Base-by-base conservation (phyloP, 2,329 filamentous ascomycete genomes). In the Fusarium tjaetaba region DNA sequence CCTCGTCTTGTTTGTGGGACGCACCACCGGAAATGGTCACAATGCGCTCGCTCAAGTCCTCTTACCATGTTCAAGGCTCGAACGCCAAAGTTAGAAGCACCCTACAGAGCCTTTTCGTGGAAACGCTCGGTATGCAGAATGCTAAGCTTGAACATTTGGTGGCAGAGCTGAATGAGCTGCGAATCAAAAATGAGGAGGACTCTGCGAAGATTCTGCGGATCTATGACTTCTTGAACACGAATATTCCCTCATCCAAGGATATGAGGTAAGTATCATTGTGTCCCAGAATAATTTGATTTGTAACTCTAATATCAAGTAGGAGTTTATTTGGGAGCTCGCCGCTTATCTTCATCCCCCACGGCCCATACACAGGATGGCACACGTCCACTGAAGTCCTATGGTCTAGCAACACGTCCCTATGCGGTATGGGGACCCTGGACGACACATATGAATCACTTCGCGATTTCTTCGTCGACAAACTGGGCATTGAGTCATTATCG, bases 201-300 rank as follows among this genome's bases (percentile, higher is more conserved):
- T 20, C 4, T 30, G 4, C 20, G 1, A 2, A 16, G 4, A 11
- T 30, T 30, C 2, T 48, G 4, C 1, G 2, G 20, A 3, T 30
- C 1, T 48, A 48, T 16, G 7, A 7, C 3, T 30, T 30, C 26
- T 8, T 48, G 45, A 16, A 48, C 26, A 30, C 7, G 10, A 30
- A 48, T 2, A 8, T 30, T 11, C 13, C 14, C 10, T 30, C 20
- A 4, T 48, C 45, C 15, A 26, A 9, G 1, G 26, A n/a, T 0
- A 48, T 30, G 2, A 48, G 45, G 45, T 48, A 30, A 22, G 26
- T 48, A 30, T 30, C 6, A 28, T 28, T 46, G 10, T 28, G 18
- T 5, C 24, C 14, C 18, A 46, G 3, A 5, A 14, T 15, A 3
- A 11, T 28, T 28, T 13, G 4, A 15, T 9, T 6, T 48, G 20